phyloP scores from a whole-genome alignment of 768 basidiomycete species.

The Trametes cingulata region DNA sequence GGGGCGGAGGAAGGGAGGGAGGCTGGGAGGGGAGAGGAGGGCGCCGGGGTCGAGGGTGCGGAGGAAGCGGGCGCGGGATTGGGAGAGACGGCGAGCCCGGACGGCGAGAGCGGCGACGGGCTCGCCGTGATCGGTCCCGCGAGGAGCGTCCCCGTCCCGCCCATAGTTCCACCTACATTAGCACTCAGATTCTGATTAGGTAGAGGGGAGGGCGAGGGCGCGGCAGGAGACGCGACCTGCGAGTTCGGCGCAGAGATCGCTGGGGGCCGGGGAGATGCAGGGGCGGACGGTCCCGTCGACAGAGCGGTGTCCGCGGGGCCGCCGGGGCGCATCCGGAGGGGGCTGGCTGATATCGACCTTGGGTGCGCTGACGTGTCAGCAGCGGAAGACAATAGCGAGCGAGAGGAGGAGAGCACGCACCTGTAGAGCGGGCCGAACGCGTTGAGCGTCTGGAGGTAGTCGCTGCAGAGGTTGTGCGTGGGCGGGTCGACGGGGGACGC shows the following conservation, averaged over 20 bases:
- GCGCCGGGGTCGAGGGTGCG: background rate
- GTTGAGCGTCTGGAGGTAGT: slow-evolving; percentile 86
- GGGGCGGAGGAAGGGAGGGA: slow-evolving; percentile 7
- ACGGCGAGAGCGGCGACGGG: slow-evolving; percentile 5
- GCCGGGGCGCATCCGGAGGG: slow-evolving; percentile 18
- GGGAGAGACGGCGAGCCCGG: too few species aligned
- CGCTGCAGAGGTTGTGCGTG: slow-evolving; percentile 87
- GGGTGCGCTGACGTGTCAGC: background rate
- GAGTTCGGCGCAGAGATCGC: background rate
- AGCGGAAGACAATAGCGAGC: background rate
- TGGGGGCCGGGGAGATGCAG: background rate
- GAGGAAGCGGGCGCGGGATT: slow-evolving; percentile 3
- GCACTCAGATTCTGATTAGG: background rate
- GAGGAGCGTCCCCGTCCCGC: too few species aligned
- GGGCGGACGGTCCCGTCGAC: background rate
- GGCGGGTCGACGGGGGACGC: slow-evolving; percentile 87
- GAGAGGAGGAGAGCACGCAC: slow-evolving; percentile 40
- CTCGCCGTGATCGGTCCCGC: slow-evolving; percentile 11
- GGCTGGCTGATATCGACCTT: slow-evolving; percentile 28
- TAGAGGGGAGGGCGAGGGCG: background rate
- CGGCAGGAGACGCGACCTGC: background rate
- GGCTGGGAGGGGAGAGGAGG: slow-evolving; percentile 1
- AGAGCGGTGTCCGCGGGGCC: background rate
- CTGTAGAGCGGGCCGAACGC: slow-evolving; percentile 86
- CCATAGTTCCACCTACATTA: background rate